phyloP scores from a whole-genome alignment of 2,329 filamentous ascomycete species.

The Claviceps fusiformis region DNA sequence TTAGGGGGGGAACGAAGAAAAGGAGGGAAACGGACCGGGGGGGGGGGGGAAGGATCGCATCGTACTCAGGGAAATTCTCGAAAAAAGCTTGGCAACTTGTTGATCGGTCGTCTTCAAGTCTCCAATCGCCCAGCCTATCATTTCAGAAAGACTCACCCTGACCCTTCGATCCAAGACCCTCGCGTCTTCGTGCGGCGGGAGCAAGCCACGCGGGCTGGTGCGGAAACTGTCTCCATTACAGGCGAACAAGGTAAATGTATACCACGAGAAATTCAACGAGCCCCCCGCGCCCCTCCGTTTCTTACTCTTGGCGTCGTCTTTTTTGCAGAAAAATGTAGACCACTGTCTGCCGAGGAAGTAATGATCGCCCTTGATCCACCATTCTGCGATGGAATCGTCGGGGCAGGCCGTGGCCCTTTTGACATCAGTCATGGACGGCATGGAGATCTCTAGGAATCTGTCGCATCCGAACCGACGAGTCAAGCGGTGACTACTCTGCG shows the following conservation, averaged over 20 bases:
- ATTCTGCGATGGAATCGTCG: conserved; percentile 17
- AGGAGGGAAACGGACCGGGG: too few relatives aligned
- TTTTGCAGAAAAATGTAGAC: conserved; percentile 32
- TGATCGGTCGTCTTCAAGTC: conserved; percentile 30
- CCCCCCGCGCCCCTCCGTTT: background rate
- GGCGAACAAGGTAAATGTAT: conserved; percentile 38
- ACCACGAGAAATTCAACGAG: background rate
- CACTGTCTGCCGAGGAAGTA: conserved; percentile 33
- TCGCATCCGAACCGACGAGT: conserved; percentile 43
- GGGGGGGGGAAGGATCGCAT: background rate
- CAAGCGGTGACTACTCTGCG: conserved; percentile 38
- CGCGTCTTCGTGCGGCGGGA: conserved; percentile 15
- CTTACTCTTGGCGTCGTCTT: conserved; percentile 21
- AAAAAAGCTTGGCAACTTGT: conserved; percentile 42
- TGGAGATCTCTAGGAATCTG: conserved; percentile 41
- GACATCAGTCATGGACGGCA: conserved; percentile 29
- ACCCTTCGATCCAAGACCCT: conserved; percentile 12
- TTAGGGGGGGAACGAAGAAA: background rate
- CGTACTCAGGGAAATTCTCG: conserved; percentile 40
- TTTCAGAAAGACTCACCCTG: conserved; percentile 22
- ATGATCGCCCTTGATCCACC: conserved; percentile 21
- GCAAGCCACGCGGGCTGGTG: background rate
- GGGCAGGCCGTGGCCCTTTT: conserved; percentile 17
- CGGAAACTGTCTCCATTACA: conserved; percentile 32
- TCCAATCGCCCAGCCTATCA: conserved; percentile 41